These are phyloP conservation scores for Volvox reticuliferus DNA, from an alignment of 139 green algal species.

Conservation along the genomic window DNA sequence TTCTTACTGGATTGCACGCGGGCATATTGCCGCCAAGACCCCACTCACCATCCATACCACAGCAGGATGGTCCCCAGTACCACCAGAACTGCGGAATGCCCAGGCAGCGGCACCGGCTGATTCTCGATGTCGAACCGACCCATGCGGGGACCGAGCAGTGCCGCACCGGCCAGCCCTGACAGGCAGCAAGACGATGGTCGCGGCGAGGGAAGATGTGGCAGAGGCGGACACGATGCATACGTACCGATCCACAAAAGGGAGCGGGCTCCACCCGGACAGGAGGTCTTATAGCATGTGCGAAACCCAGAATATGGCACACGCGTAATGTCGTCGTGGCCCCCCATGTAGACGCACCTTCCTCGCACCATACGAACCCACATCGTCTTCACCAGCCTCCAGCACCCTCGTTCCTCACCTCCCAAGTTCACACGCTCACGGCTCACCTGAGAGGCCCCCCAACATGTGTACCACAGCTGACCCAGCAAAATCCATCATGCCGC, in stretches of 20 bases:
- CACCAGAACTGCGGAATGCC: constrained; percentile 76
- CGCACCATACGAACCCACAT: no score
- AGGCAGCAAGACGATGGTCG: no score
- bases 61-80: constrained; percentile 78
- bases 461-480: constrained; percentile 70
- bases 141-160: constrained; percentile 88
- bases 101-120: constrained; percentile 78
- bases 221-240: no score
- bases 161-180: constrained; percentile 80
- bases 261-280: no score
- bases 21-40: background rate
- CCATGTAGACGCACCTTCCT: no score
- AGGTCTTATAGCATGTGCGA: no score
- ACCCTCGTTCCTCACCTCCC: no score
- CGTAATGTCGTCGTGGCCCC: no score
- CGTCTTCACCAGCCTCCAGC: no score
- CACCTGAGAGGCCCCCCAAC: constrained; percentile 68
- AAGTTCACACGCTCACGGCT: background rate
- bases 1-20: background rate
- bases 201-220: no score
- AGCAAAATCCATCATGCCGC: constrained; percentile 69
- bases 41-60: constrained; percentile 88
- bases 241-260: no score
- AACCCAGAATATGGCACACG: no score
- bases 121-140: constrained; percentile 83